Base-by-base conservation (phyloP, 345 rosid genomes). In the Nephelium lappaceum region DNA sequence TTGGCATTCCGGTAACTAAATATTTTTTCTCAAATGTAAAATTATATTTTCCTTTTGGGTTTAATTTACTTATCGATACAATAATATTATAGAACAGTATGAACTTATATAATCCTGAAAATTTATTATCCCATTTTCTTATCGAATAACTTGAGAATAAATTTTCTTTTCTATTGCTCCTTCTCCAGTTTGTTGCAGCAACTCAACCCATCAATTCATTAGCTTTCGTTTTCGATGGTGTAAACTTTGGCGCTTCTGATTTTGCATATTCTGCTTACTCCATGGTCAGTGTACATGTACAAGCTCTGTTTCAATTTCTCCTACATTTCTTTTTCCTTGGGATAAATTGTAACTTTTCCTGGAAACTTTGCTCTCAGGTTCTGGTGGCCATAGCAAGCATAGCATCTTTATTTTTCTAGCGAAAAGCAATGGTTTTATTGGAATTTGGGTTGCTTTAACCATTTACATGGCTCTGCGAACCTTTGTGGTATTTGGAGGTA, bases 211-310 rank as follows among this genome's bases (percentile, higher is more conserved):
- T 96, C 75, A 96, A 96, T 81, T 89, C 98, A 11, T 72, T 96
- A 53, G 94, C 99, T 14, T 94, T 96, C 82, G 99, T 96, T 19
- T 86, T 94, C 36, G 99, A 96, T 75, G 99, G 99, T 36, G 89
- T 96, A 5, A 94, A 93, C 80, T 96, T 86, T 68, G 99, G 99
- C 67, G 98, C 99, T 23, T 96, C 99, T 8, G 99, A 96, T 85
- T 96, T 94, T 80, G 85, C 89, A 16, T 96, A 89, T 84, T 85
- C 99, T 72, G 97, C 97, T 2, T 96, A 90, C 82, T 94, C 99
- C 85, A 96, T 91, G 98, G 93, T 83, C 43, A 57, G 63, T 67
- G 16, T 21, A 14, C 43, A 45, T 45, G 12, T 45, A 0, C 12
- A 53, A 7, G 7, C 19, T 38, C 67, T 61, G 71, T 27, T 18